These are phyloP conservation scores for Salisapilia sapeloensis DNA, from an alignment of 352 stramenopile species.

Conservation along the genomic window DNA sequence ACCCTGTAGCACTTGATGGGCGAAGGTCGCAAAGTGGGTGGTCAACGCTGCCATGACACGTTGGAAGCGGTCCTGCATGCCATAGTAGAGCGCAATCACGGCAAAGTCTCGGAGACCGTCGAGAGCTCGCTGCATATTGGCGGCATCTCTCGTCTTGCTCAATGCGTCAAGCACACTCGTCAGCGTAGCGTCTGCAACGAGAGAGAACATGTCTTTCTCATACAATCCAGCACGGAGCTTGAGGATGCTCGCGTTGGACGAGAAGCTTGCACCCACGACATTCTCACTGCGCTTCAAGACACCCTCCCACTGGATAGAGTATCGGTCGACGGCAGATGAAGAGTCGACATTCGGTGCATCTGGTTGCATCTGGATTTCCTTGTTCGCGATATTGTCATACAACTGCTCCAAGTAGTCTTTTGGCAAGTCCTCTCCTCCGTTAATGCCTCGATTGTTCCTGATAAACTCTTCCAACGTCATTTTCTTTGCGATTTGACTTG, in stretches of 20 bases:
- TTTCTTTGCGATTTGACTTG: slow-evolving; percentile 76
- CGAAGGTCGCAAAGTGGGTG: slow-evolving; percentile 75
- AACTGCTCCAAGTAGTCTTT: slow-evolving; percentile 46
- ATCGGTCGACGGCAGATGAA: slow-evolving; percentile 56
- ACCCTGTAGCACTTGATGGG: slow-evolving; percentile 63
- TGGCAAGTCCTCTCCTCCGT: slow-evolving; percentile 57
- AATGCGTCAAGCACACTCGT: slow-evolving; percentile 68
- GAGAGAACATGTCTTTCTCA: slow-evolving; percentile 79
- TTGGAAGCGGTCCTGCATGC: slow-evolving; percentile 69
- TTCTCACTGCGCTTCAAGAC: slow-evolving; percentile 77
- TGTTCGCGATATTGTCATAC: slow-evolving; percentile 67
- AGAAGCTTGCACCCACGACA: slow-evolving; percentile 75
- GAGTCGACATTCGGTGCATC: slow-evolving; percentile 75
- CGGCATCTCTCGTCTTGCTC: slow-evolving; percentile 69
- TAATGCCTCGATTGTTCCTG: slow-evolving; percentile 78
- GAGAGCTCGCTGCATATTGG: slow-evolving; percentile 69
- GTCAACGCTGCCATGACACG: slow-evolving; percentile 62
- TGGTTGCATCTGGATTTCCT: slow-evolving; percentile 82
- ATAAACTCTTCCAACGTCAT: slow-evolving; percentile 81
- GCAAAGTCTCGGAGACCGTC: slow-evolving; percentile 70
- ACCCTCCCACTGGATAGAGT: slow-evolving; percentile 78
- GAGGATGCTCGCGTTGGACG: slow-evolving; percentile 69
- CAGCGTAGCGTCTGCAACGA: slow-evolving; percentile 65
- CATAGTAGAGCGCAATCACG: slow-evolving; percentile 76
- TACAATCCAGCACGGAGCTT: slow-evolving; percentile 72